Evolutionary conservation across 768 basidiomycete species (phyloP).

Genomic region (Kwoniella sp.): DNA sequence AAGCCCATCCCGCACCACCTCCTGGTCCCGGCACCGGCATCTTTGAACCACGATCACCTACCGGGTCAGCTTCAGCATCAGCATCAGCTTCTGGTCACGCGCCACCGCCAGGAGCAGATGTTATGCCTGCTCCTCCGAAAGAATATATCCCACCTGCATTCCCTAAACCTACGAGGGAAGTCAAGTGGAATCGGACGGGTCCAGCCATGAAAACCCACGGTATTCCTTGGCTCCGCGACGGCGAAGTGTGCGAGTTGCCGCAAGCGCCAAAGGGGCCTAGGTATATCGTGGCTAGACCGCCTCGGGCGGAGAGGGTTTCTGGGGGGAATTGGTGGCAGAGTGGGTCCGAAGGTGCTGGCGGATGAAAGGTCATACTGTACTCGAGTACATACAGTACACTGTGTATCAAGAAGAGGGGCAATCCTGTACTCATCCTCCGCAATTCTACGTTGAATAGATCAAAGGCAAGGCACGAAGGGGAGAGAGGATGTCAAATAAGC

Average conservation of each 20-base stretch:
- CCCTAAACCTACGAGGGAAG: conserved; percentile 29
- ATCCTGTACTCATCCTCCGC: too few relatives aligned
- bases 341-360: not conserved
- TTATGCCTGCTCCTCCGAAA: not conserved
- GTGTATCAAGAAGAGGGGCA: too few relatives aligned
- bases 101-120: not conserved
- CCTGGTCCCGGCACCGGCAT: not conserved
- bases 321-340: conserved; percentile 15
- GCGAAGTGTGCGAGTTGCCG: conserved; percentile 9
- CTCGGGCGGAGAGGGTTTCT: conserved; percentile 13
- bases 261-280: conserved; percentile 38
- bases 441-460: too few relatives aligned
- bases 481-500: too few relatives aligned
- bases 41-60: not conserved
- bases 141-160: conserved; percentile 41
- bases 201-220: conserved; percentile 48
- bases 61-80: not conserved
- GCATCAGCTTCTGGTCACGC: not conserved
- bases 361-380: too few relatives aligned
- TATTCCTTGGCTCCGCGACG: conserved; percentile 40
- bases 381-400: too few relatives aligned
- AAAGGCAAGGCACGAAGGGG: too few relatives aligned
- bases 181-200: conserved; percentile 40
- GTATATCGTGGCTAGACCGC: conserved; percentile 43
- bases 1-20: conserved; percentile 39